Percentiles rank a stretch among this genome's conserved stretches.
These are phyloP conservation scores for Hyaloscypha finlandica DNA, from an alignment of 495 filamentous ascomycete species.

Conservation along the genomic window DNA sequence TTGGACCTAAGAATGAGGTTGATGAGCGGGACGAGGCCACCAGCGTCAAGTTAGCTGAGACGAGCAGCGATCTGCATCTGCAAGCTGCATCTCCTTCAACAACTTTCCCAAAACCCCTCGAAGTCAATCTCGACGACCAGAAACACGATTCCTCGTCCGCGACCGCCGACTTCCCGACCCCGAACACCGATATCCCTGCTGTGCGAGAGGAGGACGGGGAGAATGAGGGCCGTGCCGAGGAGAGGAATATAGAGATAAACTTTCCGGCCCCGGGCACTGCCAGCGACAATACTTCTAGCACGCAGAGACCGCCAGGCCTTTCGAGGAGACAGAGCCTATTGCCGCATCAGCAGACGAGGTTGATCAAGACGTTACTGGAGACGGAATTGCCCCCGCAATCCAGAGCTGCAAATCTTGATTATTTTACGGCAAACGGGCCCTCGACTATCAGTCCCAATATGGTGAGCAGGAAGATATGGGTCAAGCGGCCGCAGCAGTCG, in stretches of 20 bases:
- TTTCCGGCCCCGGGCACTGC: background rate
- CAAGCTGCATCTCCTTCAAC: conserved; percentile 4
- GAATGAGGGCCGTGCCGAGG: background rate
- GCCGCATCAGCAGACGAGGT: conserved; percentile 46
- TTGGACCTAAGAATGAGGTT: background rate
- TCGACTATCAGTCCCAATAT: conserved; percentile 42
- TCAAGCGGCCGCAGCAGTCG: conserved; percentile 80
- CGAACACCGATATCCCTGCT: conserved; percentile 29
- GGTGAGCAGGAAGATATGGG: conserved; percentile 79
- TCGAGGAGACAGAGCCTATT: conserved; percentile 44
- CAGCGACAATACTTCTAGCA: conserved; percentile 1
- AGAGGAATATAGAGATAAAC: background rate
- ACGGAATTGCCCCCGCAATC: conserved; percentile 35
- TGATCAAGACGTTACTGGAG: conserved; percentile 49
- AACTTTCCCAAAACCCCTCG: conserved; percentile 11
- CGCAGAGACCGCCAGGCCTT: conserved; percentile 18
- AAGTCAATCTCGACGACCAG: conserved; percentile 17
- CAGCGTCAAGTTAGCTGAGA: background rate
- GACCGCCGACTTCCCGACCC: conserved; percentile 31
- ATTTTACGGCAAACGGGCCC: conserved; percentile 38
- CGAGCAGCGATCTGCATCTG: conserved; percentile 1
- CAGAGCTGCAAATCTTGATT: conserved; percentile 37
- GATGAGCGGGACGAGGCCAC: background rate
- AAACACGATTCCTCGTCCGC: conserved; percentile 29
- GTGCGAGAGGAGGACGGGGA: conserved; percentile 20